A percentile compares a stretch with the other conserved stretches of the same genome.
Evolutionary conservation across 2,329 filamentous ascomycete genomes (phyloP).

Genomic region (Ophiobolus disseminans): DNA sequence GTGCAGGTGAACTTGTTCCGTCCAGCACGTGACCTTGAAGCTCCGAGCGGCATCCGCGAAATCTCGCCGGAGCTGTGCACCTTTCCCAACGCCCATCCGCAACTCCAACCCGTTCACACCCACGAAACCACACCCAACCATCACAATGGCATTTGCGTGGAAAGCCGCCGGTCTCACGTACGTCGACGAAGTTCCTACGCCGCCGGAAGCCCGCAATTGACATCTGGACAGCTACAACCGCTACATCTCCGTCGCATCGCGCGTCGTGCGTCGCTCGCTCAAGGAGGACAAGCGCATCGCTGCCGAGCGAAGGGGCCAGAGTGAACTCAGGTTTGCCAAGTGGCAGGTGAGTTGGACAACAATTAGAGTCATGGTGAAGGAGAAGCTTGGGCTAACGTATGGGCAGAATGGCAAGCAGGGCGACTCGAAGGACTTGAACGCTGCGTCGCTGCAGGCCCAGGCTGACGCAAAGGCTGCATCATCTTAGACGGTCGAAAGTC

Average conservation of each 20-base stretch:
- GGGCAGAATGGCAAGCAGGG: conserved; percentile 93
- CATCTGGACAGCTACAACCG: conserved; percentile 86
- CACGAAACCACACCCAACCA: conserved; percentile 42
- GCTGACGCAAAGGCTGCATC: conserved; percentile 57
- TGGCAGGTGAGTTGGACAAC: conserved; percentile 82
- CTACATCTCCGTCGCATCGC: conserved; percentile 94
- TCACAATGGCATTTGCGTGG: conserved; percentile 96
- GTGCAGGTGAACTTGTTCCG: neutral
- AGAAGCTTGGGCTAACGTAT: conserved; percentile 39
- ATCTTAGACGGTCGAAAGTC: conserved; percentile 32
- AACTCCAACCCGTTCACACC: conserved; percentile 31
- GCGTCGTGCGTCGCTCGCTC: conserved; percentile 92
- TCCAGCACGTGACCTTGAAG: conserved; percentile 31
- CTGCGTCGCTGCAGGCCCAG: conserved; percentile 57
- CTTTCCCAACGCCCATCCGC: conserved; percentile 31
- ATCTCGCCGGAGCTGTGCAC: conserved; percentile 35
- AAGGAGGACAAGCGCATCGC: conserved; percentile 90
- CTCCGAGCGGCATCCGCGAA: conserved; percentile 39
- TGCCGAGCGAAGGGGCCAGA: conserved; percentile 88
- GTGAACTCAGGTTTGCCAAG: conserved; percentile 89
- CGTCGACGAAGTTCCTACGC: conserved; percentile 50
- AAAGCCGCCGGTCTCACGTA: conserved; percentile 97
- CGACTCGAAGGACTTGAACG: conserved; percentile 75
- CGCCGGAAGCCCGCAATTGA: conserved; percentile 36
- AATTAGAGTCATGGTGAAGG: conserved; percentile 10